Conservation (phyloP, 1,284 basidiomycete species). For the Schizophyllum commune region DNA sequence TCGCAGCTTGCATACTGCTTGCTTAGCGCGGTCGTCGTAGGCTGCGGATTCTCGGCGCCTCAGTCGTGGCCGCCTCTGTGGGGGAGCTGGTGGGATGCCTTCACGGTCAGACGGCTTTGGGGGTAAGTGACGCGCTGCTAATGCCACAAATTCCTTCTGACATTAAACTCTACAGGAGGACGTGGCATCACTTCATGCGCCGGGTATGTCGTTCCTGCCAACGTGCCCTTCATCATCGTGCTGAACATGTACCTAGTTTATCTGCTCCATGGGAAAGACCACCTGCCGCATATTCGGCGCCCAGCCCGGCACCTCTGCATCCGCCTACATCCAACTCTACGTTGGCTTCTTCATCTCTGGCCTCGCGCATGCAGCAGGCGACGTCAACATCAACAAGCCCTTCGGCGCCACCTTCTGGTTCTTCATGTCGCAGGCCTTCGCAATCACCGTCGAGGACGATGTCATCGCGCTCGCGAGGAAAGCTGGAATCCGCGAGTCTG, state of each 20-base stretch:
- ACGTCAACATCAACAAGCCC: background rate
- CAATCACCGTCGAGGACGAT: conserved; percentile 10
- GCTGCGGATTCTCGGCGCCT: background rate
- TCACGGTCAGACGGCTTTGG: conserved; percentile 10
- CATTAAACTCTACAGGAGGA: conserved; percentile 1
- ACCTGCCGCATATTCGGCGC: background rate
- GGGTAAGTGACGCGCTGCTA: conserved; percentile 2
- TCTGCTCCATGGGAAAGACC: background rate
- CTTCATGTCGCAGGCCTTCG: conserved; percentile 11
- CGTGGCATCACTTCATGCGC: conserved; percentile 12
- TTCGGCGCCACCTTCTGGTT: conserved; percentile 8
- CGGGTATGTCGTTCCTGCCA: conserved; percentile 3
- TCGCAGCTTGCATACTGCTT: background rate
- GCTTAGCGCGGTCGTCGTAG: background rate
- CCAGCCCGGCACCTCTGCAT: background rate
- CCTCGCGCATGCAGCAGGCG: conserved; percentile 6
- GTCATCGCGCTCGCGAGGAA: conserved; percentile 2
- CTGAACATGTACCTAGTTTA: background rate
- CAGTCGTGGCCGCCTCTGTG: conserved; percentile 9
- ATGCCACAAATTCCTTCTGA: background rate
- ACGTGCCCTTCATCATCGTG: background rate
- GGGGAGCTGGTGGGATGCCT: conserved; percentile 7
- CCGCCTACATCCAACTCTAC: conserved; percentile 11
- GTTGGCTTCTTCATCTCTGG: conserved; percentile 10
- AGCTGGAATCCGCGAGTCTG: background rate